Base-by-base conservation (phyloP, 208 protist species). In the Trypanosoma cruzi region DNA sequence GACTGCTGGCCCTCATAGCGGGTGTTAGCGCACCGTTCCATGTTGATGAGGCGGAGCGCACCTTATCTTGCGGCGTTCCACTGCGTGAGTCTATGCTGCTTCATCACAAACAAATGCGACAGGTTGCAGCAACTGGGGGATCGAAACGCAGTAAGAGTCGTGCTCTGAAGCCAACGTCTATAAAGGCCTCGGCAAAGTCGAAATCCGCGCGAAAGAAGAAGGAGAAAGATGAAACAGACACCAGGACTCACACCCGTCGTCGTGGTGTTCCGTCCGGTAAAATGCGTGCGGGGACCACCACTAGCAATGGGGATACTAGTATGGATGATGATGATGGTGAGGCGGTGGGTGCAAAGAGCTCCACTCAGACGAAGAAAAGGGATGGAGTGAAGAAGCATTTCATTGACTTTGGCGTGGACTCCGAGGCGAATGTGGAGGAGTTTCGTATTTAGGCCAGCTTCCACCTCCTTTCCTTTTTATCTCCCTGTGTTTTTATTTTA, bases 11-110 rank as follows among this genome's bases (percentile, higher is more conserved):
- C 1, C 37, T 71, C n/a, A 31, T 77, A 7, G 34, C 71, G 6
- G 71, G 71, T 20, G 64, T 77, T 10, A 28, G 48, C 18, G 26
- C 49, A 1, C 36, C 64, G 11, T 62, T 64, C 24, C n/a, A 18
- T 1, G 34, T 29, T 1, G 71, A 60, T 7, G 64, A 68, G 14
- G 57, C 57, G 2, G 57, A 62, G 0, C 44, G 37, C 26, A 22
- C 36, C 1, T 49, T 50, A n/a, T 22, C 28, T 2, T 53, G 55
- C 6, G 71, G 67, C 10, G 18, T 77, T 0, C 55, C 71, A 24
- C 64, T 77, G 29, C 71, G 71, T 11, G 64, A 77, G 28, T 63
- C 71, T 29, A 5, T 77, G 63, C 26, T 77, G 37, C 29, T 56
- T 22, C 64, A 77, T 28, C 62, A 64, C 46, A 77, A 67, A n/a